Evolutionary conservation across 2,329 filamentous ascomycete species (phyloP), one percentile per base, ranked within the genome.

Genomic region (Boeremia lycopersici): DNA sequence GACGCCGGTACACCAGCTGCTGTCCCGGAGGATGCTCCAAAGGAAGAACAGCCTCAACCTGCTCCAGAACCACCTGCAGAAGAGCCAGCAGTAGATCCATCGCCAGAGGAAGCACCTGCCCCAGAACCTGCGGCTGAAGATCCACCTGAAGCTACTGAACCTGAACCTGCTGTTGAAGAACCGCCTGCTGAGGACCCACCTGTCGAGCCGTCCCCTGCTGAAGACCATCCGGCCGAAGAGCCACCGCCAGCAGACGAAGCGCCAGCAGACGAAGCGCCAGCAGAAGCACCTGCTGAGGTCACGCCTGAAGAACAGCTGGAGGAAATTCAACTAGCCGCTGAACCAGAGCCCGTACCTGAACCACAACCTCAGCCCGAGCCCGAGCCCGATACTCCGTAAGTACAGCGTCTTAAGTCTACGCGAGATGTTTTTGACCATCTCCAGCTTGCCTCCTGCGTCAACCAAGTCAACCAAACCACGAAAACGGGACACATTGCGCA

Each of bases 401-500:
- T 3, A 17, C 15, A 3, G 6, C 13, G 7, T 19, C 6, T 35
- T 6, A 10, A 23, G n/a, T 7, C 39, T 6, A 8, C 4, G 11
- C 12, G 19, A 5, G 34, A 19, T 15, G 13, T 15, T 25, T 30
- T 30, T 55, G 41, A 55, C 35, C 11, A 23, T 11, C 4, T 23
- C 4, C 35, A 55, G 52, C 19, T 28, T 19, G 39, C 44, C 50
- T 19, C 38, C 44, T 17, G 35, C 35, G n/a, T 55, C 52, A 23
- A 40, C 31, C 6, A 45, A 26, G 17, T 55, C 46, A 8, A 10
- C 29, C 7, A 62, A 59, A 38, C 44, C 17, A 17, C 53, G 56
- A 19, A 65, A 62, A 49, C 42, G 57, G 47, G 63, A 62, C 30
- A 50, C 46, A 26, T 46, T 57, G 42, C 53, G 61, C 7, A 53